Evolutionary conservation across 176 grass and related monocot species (phyloP).

Genomic region (Microstegium vimineum): DNA sequence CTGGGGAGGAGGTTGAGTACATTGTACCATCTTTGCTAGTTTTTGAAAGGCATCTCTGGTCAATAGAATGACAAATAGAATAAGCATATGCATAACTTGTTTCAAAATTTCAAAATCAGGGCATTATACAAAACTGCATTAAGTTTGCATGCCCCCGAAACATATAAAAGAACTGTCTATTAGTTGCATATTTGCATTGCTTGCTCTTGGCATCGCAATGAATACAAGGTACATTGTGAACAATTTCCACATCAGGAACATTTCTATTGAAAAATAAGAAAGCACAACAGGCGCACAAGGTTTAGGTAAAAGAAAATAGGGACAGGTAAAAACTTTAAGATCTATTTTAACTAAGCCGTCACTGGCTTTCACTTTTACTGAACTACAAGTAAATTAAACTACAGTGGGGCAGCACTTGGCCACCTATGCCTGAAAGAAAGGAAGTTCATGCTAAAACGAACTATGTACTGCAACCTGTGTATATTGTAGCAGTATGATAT

Average conservation of each 20-base stretch:
- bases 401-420: background rate
- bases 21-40: slow-evolving; percentile 26
- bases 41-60: background rate
- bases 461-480: background rate
- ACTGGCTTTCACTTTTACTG: background rate
- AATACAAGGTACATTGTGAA: background rate
- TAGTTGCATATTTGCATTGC: background rate
- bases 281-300: slow-evolving; percentile 2
- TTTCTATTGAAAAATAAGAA: background rate
- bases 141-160: background rate
- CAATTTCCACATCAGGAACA: background rate
- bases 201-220: background rate
- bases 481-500: background rate
- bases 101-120: background rate
- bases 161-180: background rate
- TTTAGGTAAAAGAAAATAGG: background rate
- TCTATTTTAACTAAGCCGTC: background rate
- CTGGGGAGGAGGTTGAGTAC: background rate
- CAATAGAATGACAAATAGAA: background rate
- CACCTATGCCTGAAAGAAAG: background rate
- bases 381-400: background rate
- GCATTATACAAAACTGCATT: background rate
- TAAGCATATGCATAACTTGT: background rate
- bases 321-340: background rate
- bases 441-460: background rate